These are phyloP conservation scores for Urostyla sp. DNA, from an alignment of 73 alveolate genomes.

Conservation along the genomic window DNA sequence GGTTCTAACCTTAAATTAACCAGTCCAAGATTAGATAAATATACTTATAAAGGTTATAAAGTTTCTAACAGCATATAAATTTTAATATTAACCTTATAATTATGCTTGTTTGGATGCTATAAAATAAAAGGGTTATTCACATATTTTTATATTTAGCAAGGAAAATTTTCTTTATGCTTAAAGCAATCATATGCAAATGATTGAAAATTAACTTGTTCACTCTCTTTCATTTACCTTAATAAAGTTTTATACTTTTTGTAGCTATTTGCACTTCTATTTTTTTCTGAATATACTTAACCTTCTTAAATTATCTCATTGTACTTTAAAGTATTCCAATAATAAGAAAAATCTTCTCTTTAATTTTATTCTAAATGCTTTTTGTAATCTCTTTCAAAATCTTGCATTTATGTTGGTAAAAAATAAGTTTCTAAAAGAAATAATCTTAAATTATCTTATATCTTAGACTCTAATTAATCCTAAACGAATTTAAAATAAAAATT, in stretches of 20 bases:
- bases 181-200: background rate
- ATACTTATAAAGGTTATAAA: background rate
- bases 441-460: background rate
- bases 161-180: slow-evolving; percentile 16
- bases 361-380: slow-evolving; percentile 19
- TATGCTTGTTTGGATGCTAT: background rate
- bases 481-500: background rate
- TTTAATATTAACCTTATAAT: slow-evolving; percentile 1
- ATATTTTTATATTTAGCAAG: slow-evolving; percentile 24
- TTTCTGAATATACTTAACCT: too few species aligned
- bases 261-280: background rate
- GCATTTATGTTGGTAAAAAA: background rate
- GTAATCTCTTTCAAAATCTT: slow-evolving; percentile 27
- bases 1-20: slow-evolving; percentile 24
- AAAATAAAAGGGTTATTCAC: slow-evolving; percentile 5
- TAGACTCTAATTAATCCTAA: slow-evolving; percentile 32
- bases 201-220: background rate
- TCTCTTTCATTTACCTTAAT: background rate
- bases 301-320: too few species aligned
- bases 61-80: background rate
- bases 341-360: slow-evolving; percentile 2
- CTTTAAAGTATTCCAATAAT: slow-evolving; percentile 23
- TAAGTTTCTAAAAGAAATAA: slow-evolving; percentile 14
- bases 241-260: background rate
- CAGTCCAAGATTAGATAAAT: background rate